Conservation (phyloP, 495 filamentous ascomycete genomes). For the Parathielavia hyrcaniae region DNA sequence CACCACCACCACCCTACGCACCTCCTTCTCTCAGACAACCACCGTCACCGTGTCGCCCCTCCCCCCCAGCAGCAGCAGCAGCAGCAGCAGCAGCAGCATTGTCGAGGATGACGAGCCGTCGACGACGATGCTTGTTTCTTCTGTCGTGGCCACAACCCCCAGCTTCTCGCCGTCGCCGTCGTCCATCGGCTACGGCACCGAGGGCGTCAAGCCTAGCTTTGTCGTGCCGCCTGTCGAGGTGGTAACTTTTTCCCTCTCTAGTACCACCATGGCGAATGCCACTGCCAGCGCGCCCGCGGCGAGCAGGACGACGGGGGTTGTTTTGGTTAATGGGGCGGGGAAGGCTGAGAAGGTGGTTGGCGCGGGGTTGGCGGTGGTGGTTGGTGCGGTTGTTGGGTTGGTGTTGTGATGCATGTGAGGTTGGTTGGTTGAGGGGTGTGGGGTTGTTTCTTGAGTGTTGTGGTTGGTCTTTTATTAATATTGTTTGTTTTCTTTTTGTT, state of each 20-base stretch:
- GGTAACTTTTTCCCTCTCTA: no score
- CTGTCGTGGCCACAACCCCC: no score
- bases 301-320: not conserved
- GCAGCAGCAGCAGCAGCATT: not conserved
- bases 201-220: not conserved
- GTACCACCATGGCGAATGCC: no score
- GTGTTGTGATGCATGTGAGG: not conserved
- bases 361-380: not conserved
- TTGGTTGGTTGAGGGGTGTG: not conserved
- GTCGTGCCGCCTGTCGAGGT: slow-evolving; percentile 10
- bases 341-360: slow-evolving; percentile 7
- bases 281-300: not conserved
- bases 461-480: not conserved
- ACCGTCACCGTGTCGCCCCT: slow-evolving; percentile 3
- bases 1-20: slow-evolving; percentile 12
- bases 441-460: not conserved
- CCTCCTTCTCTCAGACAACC: slow-evolving; percentile 4
- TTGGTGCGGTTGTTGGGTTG: slow-evolving; percentile 7
- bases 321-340: slow-evolving; percentile 4
- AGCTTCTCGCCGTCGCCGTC: not conserved
- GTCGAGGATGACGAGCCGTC: not conserved
- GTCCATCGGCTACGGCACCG: no score
- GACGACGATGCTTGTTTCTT: not conserved
- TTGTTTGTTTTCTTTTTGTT: not conserved
- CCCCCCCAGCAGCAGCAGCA: not conserved